Evolutionary conservation across 495 filamentous ascomycete genomes (phyloP).

Genomic region (Aspergillus leporis): DNA sequence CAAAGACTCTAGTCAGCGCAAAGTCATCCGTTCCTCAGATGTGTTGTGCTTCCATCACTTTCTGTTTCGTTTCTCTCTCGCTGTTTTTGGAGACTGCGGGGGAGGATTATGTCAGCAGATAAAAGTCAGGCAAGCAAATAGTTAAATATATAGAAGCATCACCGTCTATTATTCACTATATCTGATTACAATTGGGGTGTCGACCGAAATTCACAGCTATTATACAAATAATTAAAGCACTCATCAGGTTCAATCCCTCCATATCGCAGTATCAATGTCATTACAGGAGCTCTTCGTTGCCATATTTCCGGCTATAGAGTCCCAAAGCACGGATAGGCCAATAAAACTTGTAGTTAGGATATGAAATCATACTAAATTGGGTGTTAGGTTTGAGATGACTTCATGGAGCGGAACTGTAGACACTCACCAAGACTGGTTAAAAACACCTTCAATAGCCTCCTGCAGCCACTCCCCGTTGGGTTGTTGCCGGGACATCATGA

Average conservation of each 20-base stretch:
- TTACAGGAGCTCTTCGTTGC: slow-evolving; percentile 56
- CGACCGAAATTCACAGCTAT: neutral
- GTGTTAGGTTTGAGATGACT: slow-evolving; percentile 64
- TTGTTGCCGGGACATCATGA: slow-evolving; percentile 85
- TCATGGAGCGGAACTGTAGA: slow-evolving; percentile 48
- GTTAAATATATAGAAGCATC: neutral
- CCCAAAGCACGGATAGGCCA: slow-evolving; percentile 94
- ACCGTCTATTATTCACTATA: neutral
- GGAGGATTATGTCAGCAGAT: slow-evolving; percentile 2
- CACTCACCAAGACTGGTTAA: slow-evolving; percentile 92
- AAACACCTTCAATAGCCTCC: slow-evolving; percentile 95
- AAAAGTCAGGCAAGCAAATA: neutral
- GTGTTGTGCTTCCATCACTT: slow-evolving; percentile 4
- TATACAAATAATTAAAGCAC: neutral
- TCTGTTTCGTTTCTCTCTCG: neutral
- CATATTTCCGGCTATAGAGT: slow-evolving; percentile 77
- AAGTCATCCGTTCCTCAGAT: neutral
- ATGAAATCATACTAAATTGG: slow-evolving; percentile 83
- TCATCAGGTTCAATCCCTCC: neutral
- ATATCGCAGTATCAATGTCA: slow-evolving; percentile 1
- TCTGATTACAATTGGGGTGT: neutral
- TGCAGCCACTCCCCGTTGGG: slow-evolving; percentile 91
- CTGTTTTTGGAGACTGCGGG: slow-evolving; percentile 6
- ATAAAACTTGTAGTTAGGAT: slow-evolving; percentile 98
- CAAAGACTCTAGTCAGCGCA: neutral